Percentiles rank a stretch among this genome's conserved stretches.
Conservation (phyloP, 768 basidiomycete species). For the Podaxis sp. region DNA sequence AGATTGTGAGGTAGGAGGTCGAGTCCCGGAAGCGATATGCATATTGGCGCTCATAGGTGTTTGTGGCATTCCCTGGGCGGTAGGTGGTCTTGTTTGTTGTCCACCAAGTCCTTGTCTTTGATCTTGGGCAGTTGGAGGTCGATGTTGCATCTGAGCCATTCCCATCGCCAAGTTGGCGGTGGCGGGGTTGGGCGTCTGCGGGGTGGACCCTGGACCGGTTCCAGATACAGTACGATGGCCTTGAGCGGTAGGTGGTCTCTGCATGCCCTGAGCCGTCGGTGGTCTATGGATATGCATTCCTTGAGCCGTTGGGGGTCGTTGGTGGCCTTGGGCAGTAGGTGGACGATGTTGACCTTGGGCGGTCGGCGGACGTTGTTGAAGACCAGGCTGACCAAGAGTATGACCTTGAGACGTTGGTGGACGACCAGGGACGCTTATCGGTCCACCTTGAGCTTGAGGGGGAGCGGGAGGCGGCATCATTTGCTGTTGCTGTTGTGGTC, state of each 20-base stretch:
- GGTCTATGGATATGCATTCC: constrained; percentile 10
- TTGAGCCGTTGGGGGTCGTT: constrained; percentile 12
- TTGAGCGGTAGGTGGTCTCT: constrained; percentile 10
- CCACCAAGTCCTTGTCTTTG: constrained; percentile 3
- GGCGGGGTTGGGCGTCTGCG: constrained; percentile 6
- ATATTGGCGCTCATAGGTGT: background rate
- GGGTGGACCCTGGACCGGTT: background rate
- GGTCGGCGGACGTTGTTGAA: constrained; percentile 2
- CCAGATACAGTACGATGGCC: constrained; percentile 6
- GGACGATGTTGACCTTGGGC: constrained; percentile 13
- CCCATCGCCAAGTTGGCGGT: background rate
- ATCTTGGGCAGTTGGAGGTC: constrained; percentile 7
- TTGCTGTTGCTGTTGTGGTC: constrained; percentile 13
- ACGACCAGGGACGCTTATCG: constrained; percentile 10
- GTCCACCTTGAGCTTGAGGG: constrained; percentile 7
- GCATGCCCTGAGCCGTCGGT: constrained; percentile 7
- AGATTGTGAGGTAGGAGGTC: constrained; percentile 2
- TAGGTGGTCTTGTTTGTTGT: constrained; percentile 18
- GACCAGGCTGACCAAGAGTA: background rate
- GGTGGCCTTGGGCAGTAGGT: constrained; percentile 14
- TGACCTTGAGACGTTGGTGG: constrained; percentile 8
- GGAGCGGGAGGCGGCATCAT: constrained; percentile 30
- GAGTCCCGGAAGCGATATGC: background rate
- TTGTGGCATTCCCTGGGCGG: constrained; percentile 16
- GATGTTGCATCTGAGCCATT: constrained; percentile 7